These are phyloP conservation scores for Syncephalastrum sp. DNA, from an alignment of 371 early-diverging fungal genomes.

Conservation along the genomic window DNA sequence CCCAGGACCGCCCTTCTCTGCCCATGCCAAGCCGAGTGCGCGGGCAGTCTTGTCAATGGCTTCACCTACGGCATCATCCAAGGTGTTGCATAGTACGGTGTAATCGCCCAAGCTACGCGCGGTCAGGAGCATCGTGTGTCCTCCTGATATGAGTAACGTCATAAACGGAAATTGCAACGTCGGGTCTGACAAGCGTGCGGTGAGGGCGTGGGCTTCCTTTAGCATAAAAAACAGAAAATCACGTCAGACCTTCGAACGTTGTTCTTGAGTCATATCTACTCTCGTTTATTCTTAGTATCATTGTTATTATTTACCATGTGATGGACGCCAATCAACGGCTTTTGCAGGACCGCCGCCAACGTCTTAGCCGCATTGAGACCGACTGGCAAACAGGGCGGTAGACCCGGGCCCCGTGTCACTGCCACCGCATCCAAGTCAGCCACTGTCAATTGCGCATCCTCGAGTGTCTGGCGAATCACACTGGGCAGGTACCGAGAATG, in stretches of 20 bases:
- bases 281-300: conserved; percentile 1
- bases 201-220: conserved; percentile 75
- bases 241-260: conserved; percentile 1
- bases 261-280: too few species aligned
- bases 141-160: conserved; percentile 78
- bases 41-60: conserved; percentile 83
- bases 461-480: conserved; percentile 65
- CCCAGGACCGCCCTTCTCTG: conserved; percentile 74
- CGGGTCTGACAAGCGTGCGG: conserved; percentile 55
- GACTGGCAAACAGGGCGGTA: conserved; percentile 74
- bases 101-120: conserved; percentile 67
- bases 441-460: conserved; percentile 51
- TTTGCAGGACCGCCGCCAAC: conserved; percentile 67
- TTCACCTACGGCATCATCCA: conserved; percentile 83
- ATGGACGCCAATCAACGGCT: conserved; percentile 81
- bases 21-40: conserved; percentile 67
- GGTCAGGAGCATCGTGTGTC: conserved; percentile 74
- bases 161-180: conserved; percentile 70
- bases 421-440: conserved; percentile 77
- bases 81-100: conserved; percentile 65
- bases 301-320: conserved; percentile 65
- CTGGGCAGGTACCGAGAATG: conserved; percentile 69
- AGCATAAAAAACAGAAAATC: not conserved
- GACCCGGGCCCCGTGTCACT: conserved; percentile 83
- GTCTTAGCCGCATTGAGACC: conserved; percentile 80